Percentiles rank a stretch among this genome's conserved stretches.
Conservation (phyloP, 768 basidiomycete genomes). For the Trametes gibbosa region DNA sequence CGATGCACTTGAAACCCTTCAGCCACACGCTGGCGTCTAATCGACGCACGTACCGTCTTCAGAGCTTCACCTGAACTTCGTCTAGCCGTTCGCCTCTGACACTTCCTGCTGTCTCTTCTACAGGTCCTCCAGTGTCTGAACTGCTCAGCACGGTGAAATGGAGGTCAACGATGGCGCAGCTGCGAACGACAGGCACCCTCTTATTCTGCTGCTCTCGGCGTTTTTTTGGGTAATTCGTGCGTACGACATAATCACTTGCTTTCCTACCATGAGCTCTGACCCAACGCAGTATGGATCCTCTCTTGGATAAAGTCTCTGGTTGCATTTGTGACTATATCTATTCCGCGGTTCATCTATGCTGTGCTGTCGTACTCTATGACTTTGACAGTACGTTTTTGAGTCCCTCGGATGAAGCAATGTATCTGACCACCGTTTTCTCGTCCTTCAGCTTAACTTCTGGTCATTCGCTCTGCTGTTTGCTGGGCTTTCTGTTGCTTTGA, state of each 20-base stretch:
- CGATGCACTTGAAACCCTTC: not conserved
- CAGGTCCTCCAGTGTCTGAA: not conserved
- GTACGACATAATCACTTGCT: conserved; percentile 31
- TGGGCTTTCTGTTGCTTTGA: conserved; percentile 61
- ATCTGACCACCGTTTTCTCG: not conserved
- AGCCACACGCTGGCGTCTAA: not conserved
- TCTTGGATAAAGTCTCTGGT: conserved; percentile 75
- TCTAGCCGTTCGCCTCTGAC: not conserved
- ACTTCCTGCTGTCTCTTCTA: not conserved
- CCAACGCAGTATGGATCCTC: conserved; percentile 69
- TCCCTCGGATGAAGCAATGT: no score
- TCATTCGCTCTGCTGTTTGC: conserved; percentile 79
- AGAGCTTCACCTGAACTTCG: no score
- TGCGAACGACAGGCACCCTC: conserved; percentile 55
- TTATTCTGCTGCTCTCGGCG: conserved; percentile 74
- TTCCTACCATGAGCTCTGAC: not conserved
- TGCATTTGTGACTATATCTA: conserved; percentile 77
- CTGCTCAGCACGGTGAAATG: not conserved
- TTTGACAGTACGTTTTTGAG: conserved; percentile 56
- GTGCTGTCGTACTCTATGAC: conserved; percentile 88
- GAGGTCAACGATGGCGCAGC: conserved; percentile 19
- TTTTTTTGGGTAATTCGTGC: conserved; percentile 81
- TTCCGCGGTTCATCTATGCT: conserved; percentile 76
- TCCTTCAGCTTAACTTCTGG: conserved; percentile 82
- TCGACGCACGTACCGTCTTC: not conserved